Evolutionary conservation across 2,329 filamentous ascomycete genomes (phyloP).

Genomic region (Botryosphaeria dothidea): DNA sequence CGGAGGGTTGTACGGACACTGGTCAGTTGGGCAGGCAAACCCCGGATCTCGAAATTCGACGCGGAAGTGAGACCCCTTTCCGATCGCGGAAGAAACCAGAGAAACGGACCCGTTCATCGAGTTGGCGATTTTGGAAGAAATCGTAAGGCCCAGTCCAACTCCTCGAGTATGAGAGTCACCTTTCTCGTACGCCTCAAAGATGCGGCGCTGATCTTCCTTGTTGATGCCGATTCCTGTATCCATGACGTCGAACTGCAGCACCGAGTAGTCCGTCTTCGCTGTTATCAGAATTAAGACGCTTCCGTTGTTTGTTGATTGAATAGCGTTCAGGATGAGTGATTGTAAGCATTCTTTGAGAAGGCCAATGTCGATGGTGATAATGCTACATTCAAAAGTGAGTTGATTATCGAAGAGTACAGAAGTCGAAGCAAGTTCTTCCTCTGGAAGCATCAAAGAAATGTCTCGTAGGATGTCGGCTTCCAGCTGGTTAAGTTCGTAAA

Average conservation of each 20-base stretch:
- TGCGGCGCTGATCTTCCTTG: slow-evolving; percentile 36
- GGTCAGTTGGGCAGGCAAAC: slow-evolving; percentile 23
- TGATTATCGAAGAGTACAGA: slow-evolving; percentile 37
- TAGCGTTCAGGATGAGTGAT: slow-evolving; percentile 44
- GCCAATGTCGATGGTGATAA: slow-evolving; percentile 39
- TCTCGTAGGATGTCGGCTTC: slow-evolving; percentile 36
- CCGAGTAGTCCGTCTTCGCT: slow-evolving; percentile 30
- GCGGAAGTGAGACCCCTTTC: slow-evolving; percentile 45
- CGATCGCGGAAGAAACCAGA: slow-evolving; percentile 39
- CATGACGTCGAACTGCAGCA: slow-evolving; percentile 42
- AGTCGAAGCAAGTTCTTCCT: slow-evolving; percentile 29
- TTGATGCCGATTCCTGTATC: slow-evolving; percentile 47
- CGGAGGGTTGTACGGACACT: background rate
- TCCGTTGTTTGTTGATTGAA: slow-evolving; percentile 43
- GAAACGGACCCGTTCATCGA: slow-evolving; percentile 41
- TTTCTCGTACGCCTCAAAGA: slow-evolving; percentile 49
- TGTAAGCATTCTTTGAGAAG: slow-evolving; percentile 47
- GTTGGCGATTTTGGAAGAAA: slow-evolving; percentile 44
- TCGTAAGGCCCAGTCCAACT: slow-evolving; percentile 46
- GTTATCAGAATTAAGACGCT: slow-evolving; percentile 39
- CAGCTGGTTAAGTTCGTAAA: slow-evolving; percentile 34
- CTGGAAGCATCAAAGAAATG: slow-evolving; percentile 30
- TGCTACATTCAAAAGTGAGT: slow-evolving; percentile 30
- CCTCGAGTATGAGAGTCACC: slow-evolving; percentile 39
- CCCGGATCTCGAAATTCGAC: slow-evolving; percentile 32